These are phyloP conservation scores for Parascedosporium putredinis DNA, from an alignment of 2,329 filamentous ascomycete genomes.

Conservation along the genomic window DNA sequence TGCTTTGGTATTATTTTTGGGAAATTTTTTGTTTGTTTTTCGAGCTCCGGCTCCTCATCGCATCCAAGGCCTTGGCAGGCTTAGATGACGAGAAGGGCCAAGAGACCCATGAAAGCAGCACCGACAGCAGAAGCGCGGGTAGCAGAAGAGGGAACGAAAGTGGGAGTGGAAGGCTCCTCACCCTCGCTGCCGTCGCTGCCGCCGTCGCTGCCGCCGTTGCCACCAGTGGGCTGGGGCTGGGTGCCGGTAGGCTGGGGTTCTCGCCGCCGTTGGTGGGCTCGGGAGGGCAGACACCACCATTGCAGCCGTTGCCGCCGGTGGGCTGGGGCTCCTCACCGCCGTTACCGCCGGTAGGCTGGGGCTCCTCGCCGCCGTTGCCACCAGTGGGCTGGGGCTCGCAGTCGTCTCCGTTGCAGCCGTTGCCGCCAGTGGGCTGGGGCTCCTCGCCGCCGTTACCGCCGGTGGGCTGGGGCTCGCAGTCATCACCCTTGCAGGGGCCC, in stretches of 20 bases:
- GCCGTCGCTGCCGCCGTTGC: not conserved
- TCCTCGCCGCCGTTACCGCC: not conserved
- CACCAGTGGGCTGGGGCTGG: not conserved
- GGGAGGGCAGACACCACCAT: not conserved
- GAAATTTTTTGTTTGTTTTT: not conserved
- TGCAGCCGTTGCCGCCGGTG: not conserved
- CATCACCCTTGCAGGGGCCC: not conserved
- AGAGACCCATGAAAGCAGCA: conserved; percentile 12
- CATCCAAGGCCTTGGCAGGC: not conserved
- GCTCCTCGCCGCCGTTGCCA: not conserved
- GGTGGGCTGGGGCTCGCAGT: not conserved
- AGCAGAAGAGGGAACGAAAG: not conserved
- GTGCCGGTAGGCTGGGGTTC: not conserved
- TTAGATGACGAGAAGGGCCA: conserved; percentile 4
- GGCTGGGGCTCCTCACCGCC: not conserved
- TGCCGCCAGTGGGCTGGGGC: not conserved
- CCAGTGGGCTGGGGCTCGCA: not conserved
- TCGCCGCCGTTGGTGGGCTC: not conserved
- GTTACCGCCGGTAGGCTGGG: not conserved
- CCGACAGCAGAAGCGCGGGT: conserved; percentile 1
- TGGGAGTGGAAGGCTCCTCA: not conserved
- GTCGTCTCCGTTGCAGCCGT: not conserved
- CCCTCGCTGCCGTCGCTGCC: not conserved
- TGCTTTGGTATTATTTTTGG: not conserved
- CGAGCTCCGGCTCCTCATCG: no score